Percentiles rank a stretch among this genome's conserved stretches.
These are phyloP conservation scores for Hortaea sp. DNA, from an alignment of 2,329 filamentous ascomycete genomes.

Conservation along the genomic window DNA sequence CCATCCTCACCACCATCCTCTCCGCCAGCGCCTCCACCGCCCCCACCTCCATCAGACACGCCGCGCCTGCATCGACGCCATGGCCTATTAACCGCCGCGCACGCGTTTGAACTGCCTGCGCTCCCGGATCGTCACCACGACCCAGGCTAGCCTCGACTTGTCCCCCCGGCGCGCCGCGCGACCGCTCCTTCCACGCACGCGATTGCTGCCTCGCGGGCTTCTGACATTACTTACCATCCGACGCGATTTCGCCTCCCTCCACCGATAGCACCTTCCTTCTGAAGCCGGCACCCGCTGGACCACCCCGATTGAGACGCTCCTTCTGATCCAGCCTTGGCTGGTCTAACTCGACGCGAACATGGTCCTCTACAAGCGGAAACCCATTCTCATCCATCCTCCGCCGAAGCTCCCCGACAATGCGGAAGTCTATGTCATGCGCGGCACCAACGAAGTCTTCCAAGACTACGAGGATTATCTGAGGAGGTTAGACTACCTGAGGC, in stretches of 20 bases:
- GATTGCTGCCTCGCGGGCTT: neutral
- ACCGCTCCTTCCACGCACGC: neutral
- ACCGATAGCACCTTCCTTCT: neutral
- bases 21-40: constrained; percentile 23
- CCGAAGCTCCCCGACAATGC: constrained; percentile 68
- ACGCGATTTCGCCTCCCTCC: neutral
- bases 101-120: neutral
- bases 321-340: neutral
- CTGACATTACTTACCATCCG: neutral
- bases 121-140: neutral
- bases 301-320: no score
- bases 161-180: neutral
- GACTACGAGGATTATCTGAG: constrained; percentile 81
- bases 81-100: neutral
- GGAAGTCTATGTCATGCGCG: constrained; percentile 87
- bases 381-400: constrained; percentile 66
- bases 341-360: neutral
- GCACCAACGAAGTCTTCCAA: constrained; percentile 82
- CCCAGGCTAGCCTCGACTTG: neutral
- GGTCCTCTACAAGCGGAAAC: constrained; percentile 95
- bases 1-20: constrained; percentile 12
- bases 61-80: constrained; percentile 57
- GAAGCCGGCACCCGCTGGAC: no score
- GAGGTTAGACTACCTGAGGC: constrained; percentile 44
- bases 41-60: constrained; percentile 7